Evolutionary conservation across 495 filamentous ascomycete genomes (phyloP).

Genomic region (Podospora australis): DNA sequence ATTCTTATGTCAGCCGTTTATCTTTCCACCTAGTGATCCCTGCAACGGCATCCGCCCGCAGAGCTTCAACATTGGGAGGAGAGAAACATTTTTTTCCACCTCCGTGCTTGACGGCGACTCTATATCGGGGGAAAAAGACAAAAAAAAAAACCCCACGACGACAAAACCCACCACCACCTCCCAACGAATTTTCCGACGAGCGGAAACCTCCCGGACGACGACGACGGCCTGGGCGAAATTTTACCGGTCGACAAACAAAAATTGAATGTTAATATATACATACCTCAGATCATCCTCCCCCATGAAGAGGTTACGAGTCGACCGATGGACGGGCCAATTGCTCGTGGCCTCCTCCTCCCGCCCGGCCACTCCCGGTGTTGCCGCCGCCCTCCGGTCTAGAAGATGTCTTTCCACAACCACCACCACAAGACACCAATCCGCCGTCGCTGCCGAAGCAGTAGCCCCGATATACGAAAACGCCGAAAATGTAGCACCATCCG

Average conservation of each 20-base stretch:
- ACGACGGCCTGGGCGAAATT: not conserved
- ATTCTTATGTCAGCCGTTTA: constrained; percentile 19
- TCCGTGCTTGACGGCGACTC: constrained; percentile 19
- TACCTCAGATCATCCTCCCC: constrained; percentile 5
- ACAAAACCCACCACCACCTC: constrained; percentile 6
- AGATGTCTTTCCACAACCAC: constrained; percentile 9
- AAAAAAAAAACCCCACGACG: constrained; percentile 9
- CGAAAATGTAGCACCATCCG: constrained; percentile 14
- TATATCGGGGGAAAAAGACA: constrained; percentile 2
- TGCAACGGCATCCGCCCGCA: constrained; percentile 8
- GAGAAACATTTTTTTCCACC: constrained; percentile 29
- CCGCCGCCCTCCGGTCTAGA: constrained; percentile 29
- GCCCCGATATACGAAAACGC: constrained; percentile 7
- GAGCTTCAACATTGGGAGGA: constrained; percentile 13
- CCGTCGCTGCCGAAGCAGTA: constrained; percentile 9
- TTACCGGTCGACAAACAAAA: not conserved
- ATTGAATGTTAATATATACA: not conserved
- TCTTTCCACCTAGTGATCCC: constrained; percentile 16
- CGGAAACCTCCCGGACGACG: not conserved
- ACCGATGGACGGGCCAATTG: constrained; percentile 32
- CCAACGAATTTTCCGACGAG: not conserved
- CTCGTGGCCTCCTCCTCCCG: constrained; percentile 24
- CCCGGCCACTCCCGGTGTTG: constrained; percentile 31
- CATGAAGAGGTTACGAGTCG: constrained; percentile 39
- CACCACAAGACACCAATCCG: constrained; percentile 15